Evolutionary conservation across 495 filamentous ascomycete genomes (phyloP).

Genomic region (Aspergillus wentii): DNA sequence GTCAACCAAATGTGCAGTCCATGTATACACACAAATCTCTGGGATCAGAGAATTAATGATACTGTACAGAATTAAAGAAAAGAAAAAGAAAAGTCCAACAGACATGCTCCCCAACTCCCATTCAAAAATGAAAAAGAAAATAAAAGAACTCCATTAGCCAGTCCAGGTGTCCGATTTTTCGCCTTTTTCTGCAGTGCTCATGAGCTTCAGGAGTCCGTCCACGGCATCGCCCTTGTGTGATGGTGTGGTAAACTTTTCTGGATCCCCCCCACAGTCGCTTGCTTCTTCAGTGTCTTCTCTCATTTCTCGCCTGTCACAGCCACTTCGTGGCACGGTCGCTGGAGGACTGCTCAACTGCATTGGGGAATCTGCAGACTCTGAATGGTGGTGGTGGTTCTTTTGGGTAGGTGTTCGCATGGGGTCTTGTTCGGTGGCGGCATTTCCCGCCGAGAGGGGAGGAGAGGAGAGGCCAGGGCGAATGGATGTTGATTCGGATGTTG

Average conservation of each 20-base stretch:
- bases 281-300: constrained; percentile 4
- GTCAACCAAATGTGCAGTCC: no score
- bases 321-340: constrained; percentile 19
- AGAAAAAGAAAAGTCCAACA: no score
- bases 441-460: constrained; percentile 9
- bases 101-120: no score
- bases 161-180: constrained; percentile 16
- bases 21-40: no score
- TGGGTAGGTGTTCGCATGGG: constrained; percentile 22
- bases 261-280: constrained; percentile 8
- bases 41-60: no score
- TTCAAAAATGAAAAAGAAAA: background rate
- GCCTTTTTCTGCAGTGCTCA: constrained; percentile 26
- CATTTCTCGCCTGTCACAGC: constrained; percentile 4
- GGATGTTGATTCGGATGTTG: constrained; percentile 13
- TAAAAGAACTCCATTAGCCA: constrained; percentile 7
- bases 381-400: constrained; percentile 13
- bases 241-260: no score
- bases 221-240: constrained; percentile 38
- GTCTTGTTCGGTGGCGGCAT: constrained; percentile 7
- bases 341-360: constrained; percentile 38
- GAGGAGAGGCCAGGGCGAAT: constrained; percentile 7
- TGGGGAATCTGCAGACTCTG: constrained; percentile 17
- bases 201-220: constrained; percentile 37
- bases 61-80: no score